Evolutionary conservation across 73 alveolate species (phyloP).

Genomic region (Paramecium octaurelia): DNA sequence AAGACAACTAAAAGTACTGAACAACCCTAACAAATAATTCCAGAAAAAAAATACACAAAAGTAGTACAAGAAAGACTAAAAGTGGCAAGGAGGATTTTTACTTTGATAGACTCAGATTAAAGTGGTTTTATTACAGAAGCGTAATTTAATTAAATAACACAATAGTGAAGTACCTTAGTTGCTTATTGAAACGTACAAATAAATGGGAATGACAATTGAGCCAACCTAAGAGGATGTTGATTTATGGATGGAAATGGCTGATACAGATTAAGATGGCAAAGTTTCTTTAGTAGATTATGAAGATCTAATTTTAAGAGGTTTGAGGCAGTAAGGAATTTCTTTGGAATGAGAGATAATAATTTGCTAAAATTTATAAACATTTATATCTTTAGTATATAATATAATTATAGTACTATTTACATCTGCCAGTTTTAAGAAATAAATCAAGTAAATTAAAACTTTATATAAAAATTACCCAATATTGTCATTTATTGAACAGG

Average conservation of each 20-base stretch:
- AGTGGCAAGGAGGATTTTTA: conserved; percentile 19
- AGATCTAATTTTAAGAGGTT: not conserved
- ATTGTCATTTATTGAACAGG: not conserved
- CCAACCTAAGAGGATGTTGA: conserved; percentile 43
- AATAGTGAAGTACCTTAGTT: not conserved
- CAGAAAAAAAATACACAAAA: not conserved
- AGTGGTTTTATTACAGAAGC: not conserved
- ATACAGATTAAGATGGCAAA: conserved; percentile 4
- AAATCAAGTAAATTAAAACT: too few relatives aligned
- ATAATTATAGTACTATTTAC: too few relatives aligned
- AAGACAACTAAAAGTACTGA: not conserved
- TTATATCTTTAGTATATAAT: not conserved
- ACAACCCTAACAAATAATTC: not conserved
- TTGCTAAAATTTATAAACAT: not conserved
- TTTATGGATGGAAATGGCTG: conserved; percentile 50
- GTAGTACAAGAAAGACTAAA: not conserved
- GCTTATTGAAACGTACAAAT: conserved; percentile 11
- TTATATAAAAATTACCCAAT: not conserved
- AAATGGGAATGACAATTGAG: not conserved
- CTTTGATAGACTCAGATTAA: not conserved
- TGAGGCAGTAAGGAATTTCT: not conserved
- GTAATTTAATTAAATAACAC: not conserved
- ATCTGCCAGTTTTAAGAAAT: too few relatives aligned
- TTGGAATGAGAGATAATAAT: not conserved
- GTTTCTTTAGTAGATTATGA: conserved; percentile 1